Conservation (phyloP, 129 eudicot genomes). For the Heracleum sosnowskyi region DNA sequence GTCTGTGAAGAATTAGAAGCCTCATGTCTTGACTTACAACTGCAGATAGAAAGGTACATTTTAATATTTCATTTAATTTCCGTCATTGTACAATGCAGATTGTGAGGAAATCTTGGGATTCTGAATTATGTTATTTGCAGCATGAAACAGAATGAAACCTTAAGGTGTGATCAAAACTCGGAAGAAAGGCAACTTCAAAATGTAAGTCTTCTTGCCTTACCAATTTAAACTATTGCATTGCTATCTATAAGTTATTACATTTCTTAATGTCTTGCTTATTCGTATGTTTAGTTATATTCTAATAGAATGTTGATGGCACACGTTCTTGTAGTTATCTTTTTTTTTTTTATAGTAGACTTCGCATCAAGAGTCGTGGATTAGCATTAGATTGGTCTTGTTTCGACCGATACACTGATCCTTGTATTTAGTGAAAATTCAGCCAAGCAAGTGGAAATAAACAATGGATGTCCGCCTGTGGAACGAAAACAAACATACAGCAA, state of each 20-base stretch:
- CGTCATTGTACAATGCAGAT: slow-evolving; percentile 2
- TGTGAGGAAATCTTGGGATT: background rate
- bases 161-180: slow-evolving; percentile 15
- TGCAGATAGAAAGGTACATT: slow-evolving; percentile 48
- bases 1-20: slow-evolving; percentile 37
- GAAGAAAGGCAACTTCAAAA: slow-evolving; percentile 47
- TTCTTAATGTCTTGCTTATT: background rate
- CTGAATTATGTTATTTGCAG: slow-evolving; percentile 35
- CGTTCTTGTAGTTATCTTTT: background rate
- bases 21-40: slow-evolving; percentile 33
- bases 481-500: background rate
- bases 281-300: background rate
- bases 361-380: background rate
- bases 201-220: slow-evolving; percentile 37
- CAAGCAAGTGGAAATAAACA: no score
- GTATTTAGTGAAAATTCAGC: background rate
- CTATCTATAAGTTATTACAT: background rate
- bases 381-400: background rate
- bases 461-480: background rate
- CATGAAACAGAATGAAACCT: slow-evolving; percentile 26
- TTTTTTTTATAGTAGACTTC: background rate
- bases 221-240: background rate
- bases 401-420: background rate
- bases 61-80: background rate
- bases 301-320: background rate